Percentiles rank a stretch among this genome's conserved stretches.
Evolutionary conservation across 2,329 filamentous ascomycete species (phyloP).

Genomic region (Fusarium phyllophilum): DNA sequence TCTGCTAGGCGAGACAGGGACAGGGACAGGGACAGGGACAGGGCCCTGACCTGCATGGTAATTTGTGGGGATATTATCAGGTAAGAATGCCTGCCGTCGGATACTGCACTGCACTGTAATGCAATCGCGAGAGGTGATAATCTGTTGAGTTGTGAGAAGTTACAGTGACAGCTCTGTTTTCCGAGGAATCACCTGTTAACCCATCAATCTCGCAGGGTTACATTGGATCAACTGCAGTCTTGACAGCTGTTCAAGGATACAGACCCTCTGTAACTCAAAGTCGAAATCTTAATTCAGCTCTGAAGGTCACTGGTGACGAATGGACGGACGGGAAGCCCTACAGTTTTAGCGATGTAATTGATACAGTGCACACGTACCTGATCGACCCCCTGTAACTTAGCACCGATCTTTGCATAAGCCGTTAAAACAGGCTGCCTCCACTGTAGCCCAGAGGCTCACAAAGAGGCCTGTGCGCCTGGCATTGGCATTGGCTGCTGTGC

Average conservation of each 20-base stretch:
- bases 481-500: background rate
- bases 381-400: background rate
- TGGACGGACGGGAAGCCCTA: background rate
- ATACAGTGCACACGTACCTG: background rate
- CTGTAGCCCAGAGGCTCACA: background rate
- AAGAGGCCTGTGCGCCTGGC: constrained; percentile 9
- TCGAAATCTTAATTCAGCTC: background rate
- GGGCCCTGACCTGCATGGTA: background rate
- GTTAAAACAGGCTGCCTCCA: background rate
- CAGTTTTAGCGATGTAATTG: too few species aligned
- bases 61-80: background rate
- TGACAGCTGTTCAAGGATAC: background rate
- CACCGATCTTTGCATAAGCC: background rate
- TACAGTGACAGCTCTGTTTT: constrained; percentile 1
- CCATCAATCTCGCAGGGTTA: background rate
- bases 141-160: background rate
- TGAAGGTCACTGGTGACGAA: background rate
- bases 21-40: background rate
- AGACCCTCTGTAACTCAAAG: background rate
- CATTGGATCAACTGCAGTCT: background rate
- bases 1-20: background rate
- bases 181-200: background rate
- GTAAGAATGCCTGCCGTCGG: background rate
- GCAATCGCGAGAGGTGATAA: background rate
- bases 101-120: background rate